These are phyloP conservation scores for Colletotrichum karsti DNA, from an alignment of 2,329 filamentous ascomycete species.

Conservation along the genomic window DNA sequence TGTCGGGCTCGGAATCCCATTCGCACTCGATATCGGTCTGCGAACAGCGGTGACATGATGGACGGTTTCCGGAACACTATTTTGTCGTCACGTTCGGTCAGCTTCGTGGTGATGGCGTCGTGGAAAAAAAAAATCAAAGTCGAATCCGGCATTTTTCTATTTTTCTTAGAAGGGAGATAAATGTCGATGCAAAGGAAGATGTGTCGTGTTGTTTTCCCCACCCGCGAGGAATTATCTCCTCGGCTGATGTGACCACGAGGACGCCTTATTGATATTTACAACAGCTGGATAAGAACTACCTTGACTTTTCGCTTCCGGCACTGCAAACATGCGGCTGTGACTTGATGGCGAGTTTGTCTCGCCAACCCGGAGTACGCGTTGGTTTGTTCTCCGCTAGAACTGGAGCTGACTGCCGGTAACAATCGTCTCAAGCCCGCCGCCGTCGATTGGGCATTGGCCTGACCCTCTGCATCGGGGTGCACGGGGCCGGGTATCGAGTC, in stretches of 20 bases:
- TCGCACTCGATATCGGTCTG: not conserved
- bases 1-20: conserved; percentile 12
- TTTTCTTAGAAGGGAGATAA: not conserved
- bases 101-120: not conserved
- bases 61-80: not conserved
- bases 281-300: not conserved
- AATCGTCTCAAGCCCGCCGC: not conserved
- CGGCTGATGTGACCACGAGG: not conserved
- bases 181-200: not conserved
- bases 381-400: not conserved
- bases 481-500: not conserved
- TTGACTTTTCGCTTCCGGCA: conserved; percentile 16
- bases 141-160: not conserved
- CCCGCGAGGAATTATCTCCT: not conserved
- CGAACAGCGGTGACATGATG: not conserved
- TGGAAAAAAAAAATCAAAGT: not conserved
- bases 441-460: not conserved
- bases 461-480: not conserved
- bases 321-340: conserved; percentile 3
- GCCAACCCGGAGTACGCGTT: not conserved
- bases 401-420: not conserved
- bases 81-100: not conserved
- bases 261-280: not conserved
- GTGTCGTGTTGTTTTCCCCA: not conserved
- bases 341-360: not conserved